Percentiles rank a stretch among this genome's conserved stretches.
These are phyloP conservation scores for Mycena rebaudengoi DNA, from an alignment of 768 basidiomycete species.

Conservation along the genomic window DNA sequence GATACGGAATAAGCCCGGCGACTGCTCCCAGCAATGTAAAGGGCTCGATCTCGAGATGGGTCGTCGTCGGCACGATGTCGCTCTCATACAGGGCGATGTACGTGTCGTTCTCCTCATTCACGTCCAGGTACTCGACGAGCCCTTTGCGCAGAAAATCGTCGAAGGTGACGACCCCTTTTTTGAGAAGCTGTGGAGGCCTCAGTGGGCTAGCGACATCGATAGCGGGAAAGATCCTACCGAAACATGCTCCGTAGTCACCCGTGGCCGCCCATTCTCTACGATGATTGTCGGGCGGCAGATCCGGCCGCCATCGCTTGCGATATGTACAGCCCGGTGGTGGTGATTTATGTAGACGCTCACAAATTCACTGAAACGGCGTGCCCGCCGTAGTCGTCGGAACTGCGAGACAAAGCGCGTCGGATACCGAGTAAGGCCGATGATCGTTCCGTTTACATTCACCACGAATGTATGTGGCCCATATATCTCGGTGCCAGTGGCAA, in stretches of 20 bases:
- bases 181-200: constrained; percentile 67
- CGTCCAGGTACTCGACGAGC: constrained; percentile 96
- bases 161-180: constrained; percentile 80
- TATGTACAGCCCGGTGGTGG: constrained; percentile 93
- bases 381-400: constrained; percentile 92
- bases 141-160: constrained; percentile 94
- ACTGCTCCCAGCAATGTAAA: constrained; percentile 98
- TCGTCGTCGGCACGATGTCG: constrained; percentile 82
- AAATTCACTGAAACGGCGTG: constrained; percentile 93
- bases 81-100: constrained; percentile 94
- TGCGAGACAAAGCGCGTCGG: constrained; percentile 87
- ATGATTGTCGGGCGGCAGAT: constrained; percentile 99
- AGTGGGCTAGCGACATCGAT: constrained; percentile 1
- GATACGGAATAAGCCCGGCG: constrained; percentile 98
- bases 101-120: constrained; percentile 99
- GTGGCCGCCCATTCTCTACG: constrained; percentile 81
- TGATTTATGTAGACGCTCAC: constrained; percentile 96
- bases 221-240: constrained; percentile 53
- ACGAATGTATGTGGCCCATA: constrained; percentile 93
- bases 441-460: constrained; percentile 96
- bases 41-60: constrained; percentile 98
- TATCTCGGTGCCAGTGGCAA: constrained; percentile 94
- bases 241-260: constrained; percentile 85
- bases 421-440: constrained; percentile 90
- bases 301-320: constrained; percentile 96